Conservation (phyloP, 805 yeast species). For the Lipomyces mesembrius region DNA sequence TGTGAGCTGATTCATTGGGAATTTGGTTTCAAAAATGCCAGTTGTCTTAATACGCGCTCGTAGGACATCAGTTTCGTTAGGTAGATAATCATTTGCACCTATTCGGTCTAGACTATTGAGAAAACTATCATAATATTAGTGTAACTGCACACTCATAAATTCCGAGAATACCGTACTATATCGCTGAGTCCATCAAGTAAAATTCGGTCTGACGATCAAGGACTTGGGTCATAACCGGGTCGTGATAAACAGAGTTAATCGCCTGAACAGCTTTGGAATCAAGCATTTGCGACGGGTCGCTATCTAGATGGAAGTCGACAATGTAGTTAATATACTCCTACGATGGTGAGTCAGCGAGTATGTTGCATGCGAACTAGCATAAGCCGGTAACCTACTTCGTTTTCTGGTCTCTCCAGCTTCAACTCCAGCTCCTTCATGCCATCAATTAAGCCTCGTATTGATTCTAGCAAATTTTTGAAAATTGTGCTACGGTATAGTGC, state of each 20-base stretch:
- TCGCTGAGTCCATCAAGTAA: slow-evolving; percentile 83
- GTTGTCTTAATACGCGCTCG: slow-evolving; percentile 91
- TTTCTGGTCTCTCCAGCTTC: slow-evolving; percentile 8
- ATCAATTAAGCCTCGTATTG: slow-evolving; percentile 70
- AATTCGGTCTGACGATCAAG: slow-evolving; percentile 67
- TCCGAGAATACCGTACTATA: slow-evolving; percentile 50
- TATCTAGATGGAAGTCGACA: slow-evolving; percentile 31
- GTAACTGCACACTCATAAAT: background rate
- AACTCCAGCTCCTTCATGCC: slow-evolving; percentile 43
- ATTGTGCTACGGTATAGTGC: slow-evolving; percentile 78
- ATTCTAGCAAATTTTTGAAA: slow-evolving; percentile 74
- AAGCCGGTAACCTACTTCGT: slow-evolving; percentile 8
- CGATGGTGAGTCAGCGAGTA: slow-evolving; percentile 44
- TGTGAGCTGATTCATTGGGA: slow-evolving; percentile 70
- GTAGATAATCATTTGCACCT: slow-evolving; percentile 63
- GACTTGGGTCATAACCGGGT: slow-evolving; percentile 62
- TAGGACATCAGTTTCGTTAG: slow-evolving; percentile 75
- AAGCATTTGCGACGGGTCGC: slow-evolving; percentile 59
- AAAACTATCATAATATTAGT: slow-evolving; percentile 48
- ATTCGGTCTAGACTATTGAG: slow-evolving; percentile 69
- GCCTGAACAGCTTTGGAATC: slow-evolving; percentile 56
- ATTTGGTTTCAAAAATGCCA: slow-evolving; percentile 83
- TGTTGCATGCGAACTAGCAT: background rate
- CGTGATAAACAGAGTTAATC: slow-evolving; percentile 58
- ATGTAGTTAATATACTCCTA: slow-evolving; percentile 20